A percentile compares a stretch with the other conserved stretches of the same genome.
These are phyloP conservation scores for Diplodia mutila DNA, from an alignment of 2,329 filamentous ascomycete species.

Conservation along the genomic window DNA sequence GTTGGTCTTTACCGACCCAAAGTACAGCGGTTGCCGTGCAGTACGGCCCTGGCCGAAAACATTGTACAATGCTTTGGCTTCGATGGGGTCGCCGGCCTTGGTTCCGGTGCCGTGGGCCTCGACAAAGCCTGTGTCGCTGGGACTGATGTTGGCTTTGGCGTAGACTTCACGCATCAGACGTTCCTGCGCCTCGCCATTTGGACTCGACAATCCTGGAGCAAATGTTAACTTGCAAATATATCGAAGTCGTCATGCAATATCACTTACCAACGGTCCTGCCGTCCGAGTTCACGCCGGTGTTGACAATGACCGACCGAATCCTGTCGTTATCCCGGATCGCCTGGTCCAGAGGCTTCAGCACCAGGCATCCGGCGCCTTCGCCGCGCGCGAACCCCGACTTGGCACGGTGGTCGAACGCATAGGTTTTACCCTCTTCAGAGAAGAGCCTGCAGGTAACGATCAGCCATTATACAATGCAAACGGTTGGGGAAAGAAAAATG, in stretches of 20 bases:
- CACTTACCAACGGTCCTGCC: slow-evolving; percentile 40
- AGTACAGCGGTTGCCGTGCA: slow-evolving; percentile 32
- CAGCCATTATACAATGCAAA: neutral
- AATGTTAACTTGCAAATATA: neutral
- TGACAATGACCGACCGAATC: slow-evolving; percentile 50
- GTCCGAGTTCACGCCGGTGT: slow-evolving; percentile 53
- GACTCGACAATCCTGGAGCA: slow-evolving; percentile 58
- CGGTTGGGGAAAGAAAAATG: too few relatives aligned
- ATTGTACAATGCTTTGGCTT: slow-evolving; percentile 30
- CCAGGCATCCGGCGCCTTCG: slow-evolving; percentile 63
- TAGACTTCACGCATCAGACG: slow-evolving; percentile 44
- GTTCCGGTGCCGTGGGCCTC: slow-evolving; percentile 61
- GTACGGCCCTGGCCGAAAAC: slow-evolving; percentile 26
- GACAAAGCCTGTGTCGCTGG: slow-evolving; percentile 28
- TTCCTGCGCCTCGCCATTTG: slow-evolving; percentile 55
- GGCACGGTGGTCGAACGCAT: slow-evolving; percentile 56
- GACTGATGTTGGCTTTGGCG: slow-evolving; percentile 39
- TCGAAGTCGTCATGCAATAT: too few relatives aligned
- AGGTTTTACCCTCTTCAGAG: slow-evolving; percentile 39
- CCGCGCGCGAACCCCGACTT: slow-evolving; percentile 65
- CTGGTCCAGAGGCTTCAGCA: slow-evolving; percentile 62
- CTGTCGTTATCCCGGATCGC: slow-evolving; percentile 62
- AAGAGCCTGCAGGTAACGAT: slow-evolving; percentile 28
- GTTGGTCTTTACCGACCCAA: slow-evolving; percentile 36
- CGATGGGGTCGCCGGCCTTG: slow-evolving; percentile 51